phyloP scores from a whole-genome alignment of 345 rosid species.

The Salix suchowensis region DNA sequence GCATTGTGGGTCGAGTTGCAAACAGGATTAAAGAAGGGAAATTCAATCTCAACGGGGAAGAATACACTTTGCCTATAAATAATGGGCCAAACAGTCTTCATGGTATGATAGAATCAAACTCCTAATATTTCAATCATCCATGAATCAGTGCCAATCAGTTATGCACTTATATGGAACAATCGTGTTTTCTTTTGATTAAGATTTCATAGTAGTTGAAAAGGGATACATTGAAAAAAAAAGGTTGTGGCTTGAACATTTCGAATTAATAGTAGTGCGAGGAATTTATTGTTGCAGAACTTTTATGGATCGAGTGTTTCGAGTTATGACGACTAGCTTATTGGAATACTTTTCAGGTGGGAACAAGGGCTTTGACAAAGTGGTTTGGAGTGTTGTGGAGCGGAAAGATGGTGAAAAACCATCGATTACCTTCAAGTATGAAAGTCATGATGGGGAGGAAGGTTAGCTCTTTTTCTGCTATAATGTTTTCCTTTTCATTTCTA shows the following conservation, averaged over 20 bases:
- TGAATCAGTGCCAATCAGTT: background rate
- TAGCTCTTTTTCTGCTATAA: background rate
- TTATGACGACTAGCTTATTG: background rate
- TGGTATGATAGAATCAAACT: conserved; percentile 35
- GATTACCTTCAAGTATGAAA: conserved; percentile 62
- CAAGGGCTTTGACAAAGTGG: conserved; percentile 73
- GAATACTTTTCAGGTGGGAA: conserved; percentile 50
- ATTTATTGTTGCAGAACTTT: background rate
- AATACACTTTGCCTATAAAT: conserved; percentile 64
- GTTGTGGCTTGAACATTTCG: too few relatives aligned
- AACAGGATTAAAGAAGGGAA: conserved; percentile 82
- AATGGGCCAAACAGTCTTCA: conserved; percentile 80
- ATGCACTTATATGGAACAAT: background rate
- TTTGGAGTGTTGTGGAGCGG: conserved; percentile 65
- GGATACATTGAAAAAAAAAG: too few relatives aligned
- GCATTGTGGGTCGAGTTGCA: conserved; percentile 90
- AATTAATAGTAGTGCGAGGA: background rate
- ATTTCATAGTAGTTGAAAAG: too few relatives aligned
- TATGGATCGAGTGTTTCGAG: background rate
- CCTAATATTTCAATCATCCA: background rate
- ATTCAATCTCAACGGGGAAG: conserved; percentile 58
- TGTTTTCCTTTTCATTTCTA: background rate
- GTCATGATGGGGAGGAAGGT: conserved; percentile 89
- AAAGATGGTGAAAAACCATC: conserved; percentile 61
- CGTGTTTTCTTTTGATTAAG: background rate